Base-by-base conservation (phyloP, 2,329 filamentous ascomycete genomes). In the Hypocreales sp. region DNA sequence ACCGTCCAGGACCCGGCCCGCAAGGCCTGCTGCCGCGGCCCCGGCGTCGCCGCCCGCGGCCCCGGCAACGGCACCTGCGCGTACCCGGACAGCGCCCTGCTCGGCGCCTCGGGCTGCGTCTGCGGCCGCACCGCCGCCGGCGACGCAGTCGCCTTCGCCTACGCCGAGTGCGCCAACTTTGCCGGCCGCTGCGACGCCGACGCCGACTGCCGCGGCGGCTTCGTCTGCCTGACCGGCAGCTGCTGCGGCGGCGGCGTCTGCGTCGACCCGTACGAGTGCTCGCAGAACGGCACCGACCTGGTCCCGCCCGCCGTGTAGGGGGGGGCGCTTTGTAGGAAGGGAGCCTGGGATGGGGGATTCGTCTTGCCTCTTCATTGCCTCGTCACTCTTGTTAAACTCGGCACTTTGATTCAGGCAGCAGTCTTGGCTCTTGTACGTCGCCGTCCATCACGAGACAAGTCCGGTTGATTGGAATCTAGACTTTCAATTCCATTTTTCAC, bases 241-340 rank as follows among this genome's bases (percentile, higher is more conserved):
- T 54, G 50, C 25, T 54, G 50, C 22, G 48, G 44, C 1, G 34
- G 35, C 2, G 50, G 50, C 3, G 47, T 54, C 5, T 54, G 50
- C 27, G 40, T 53, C 31, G 46, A 54, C 38, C 46, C 47, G 5
- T 51, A 44, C 31, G 45, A 46, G 30, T 54, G 50, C 31, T 50
- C 50, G 4, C 44, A 50, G 31, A 44, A 46, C 19, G 47, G 46
- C 2, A 48, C 44, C 6, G 30, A 25, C 18, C 24, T 53, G 35
- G 35, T 51, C 11, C 39, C 31, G 25, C 36, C 37, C 28, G 31
- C 18, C 7, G 5, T 20, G 12, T 14, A 12, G 22, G n/a, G n/a
- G n/a, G n/a, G n/a, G n/a, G n/a, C n/a, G n/a, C n/a, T n/a, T n/a
- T n/a, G n/a, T n/a, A n/a, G n/a, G n/a, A n/a, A n/a, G n/a, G n/a